These are phyloP conservation scores for Candolleomyces efflorescens DNA, from an alignment of 768 basidiomycete genomes.

Conservation along the genomic window DNA sequence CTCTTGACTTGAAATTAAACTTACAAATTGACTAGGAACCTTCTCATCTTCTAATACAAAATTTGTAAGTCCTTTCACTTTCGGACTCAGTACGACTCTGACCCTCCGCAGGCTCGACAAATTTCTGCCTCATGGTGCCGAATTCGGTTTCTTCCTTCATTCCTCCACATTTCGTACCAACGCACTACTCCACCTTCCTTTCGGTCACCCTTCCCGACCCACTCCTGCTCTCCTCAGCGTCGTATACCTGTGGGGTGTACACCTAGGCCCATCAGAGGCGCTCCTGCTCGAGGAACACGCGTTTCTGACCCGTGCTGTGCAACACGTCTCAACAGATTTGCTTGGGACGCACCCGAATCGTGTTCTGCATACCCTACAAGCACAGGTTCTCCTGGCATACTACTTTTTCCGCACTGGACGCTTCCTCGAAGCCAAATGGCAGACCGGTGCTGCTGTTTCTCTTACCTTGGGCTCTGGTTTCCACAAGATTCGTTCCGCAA, in stretches of 20 bases:
- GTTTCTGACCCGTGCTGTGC: conserved; percentile 47
- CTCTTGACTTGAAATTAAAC: conserved; percentile 5
- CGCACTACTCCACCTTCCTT: conserved; percentile 43
- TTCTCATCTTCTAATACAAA: conserved; percentile 30
- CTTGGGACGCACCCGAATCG: conserved; percentile 44
- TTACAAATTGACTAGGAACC: conserved; percentile 31
- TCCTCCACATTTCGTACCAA: conserved; percentile 42
- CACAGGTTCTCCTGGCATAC: conserved; percentile 59
- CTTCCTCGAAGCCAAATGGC: conserved; percentile 57
- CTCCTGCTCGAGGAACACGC: conserved; percentile 37
- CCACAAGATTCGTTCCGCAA: conserved; percentile 40
- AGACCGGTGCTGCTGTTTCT: conserved; percentile 48
- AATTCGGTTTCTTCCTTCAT: conserved; percentile 67
- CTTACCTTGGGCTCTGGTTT: conserved; percentile 44
- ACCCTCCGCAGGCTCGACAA: conserved; percentile 42
- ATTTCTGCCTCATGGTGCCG: conserved; percentile 52
- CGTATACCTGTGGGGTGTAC: conserved; percentile 50
- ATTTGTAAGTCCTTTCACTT: conserved; percentile 26
- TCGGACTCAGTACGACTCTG: conserved; percentile 3
- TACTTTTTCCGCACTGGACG: conserved; percentile 62
- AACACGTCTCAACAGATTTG: conserved; percentile 42
- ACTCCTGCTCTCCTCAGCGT: conserved; percentile 45
- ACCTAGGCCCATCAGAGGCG: conserved; percentile 41
- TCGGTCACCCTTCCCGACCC: conserved; percentile 44
- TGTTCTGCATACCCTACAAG: conserved; percentile 53